These are phyloP conservation scores for Melanopsichium pennsylvanicum DNA, from an alignment of 1,284 basidiomycete species.

Conservation along the genomic window DNA sequence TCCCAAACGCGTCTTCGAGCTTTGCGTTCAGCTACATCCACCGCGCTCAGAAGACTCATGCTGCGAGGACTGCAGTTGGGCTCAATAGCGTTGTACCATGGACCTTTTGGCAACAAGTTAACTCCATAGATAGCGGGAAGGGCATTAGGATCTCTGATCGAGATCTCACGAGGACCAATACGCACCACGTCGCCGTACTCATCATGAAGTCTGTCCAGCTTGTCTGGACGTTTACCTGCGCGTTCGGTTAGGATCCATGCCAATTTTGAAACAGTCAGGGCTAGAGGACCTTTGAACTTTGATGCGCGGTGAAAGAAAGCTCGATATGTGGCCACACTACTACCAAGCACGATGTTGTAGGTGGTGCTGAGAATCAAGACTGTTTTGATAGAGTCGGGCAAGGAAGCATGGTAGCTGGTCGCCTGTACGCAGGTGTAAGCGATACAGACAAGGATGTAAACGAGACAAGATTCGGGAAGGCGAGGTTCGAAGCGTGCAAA, in stretches of 20 bases:
- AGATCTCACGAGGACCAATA: conserved; percentile 23
- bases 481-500: too few species aligned
- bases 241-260: background rate
- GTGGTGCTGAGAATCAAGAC: too few species aligned
- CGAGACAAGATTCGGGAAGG: too few species aligned
- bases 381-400: too few species aligned
- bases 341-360: too few species aligned
- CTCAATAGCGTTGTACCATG: conserved; percentile 13
- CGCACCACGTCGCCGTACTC: conserved; percentile 29
- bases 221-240: background rate
- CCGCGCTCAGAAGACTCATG: background rate
- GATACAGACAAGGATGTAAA: too few species aligned
- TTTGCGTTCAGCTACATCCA: conserved; percentile 2
- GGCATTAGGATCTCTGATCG: conserved; percentile 16
- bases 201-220: conserved; percentile 4
- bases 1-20: conserved; percentile 20
- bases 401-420: too few species aligned
- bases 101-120: too few species aligned
- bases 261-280: background rate
- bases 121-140: conserved; percentile 18
- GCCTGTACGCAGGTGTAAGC: too few species aligned
- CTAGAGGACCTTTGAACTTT: background rate
- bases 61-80: background rate
- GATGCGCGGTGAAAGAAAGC: conserved; percentile 1
- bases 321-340: too few species aligned